Conservation (phyloP, 2,329 filamentous ascomycete species). For the Dichotomopilus funicola region DNA sequence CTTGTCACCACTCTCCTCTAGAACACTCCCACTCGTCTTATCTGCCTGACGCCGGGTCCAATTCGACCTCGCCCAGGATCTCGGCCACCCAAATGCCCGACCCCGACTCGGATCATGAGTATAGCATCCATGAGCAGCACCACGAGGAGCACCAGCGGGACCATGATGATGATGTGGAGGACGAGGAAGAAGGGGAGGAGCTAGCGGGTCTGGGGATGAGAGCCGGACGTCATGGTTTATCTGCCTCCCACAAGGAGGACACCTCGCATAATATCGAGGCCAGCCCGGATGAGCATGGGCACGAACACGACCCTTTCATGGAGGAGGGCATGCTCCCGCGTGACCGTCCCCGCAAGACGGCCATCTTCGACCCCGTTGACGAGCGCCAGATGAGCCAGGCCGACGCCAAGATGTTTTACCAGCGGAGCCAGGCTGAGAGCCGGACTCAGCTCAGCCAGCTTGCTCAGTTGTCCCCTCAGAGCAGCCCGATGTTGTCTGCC, state of each 20-base stretch:
- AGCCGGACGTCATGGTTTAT: no score
- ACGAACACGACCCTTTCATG: conserved; percentile 23
- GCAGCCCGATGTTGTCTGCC: conserved; percentile 38
- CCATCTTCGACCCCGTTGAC: conserved; percentile 87
- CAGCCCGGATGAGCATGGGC: conserved; percentile 3
- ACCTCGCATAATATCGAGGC: background rate
- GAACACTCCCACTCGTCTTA: conserved; percentile 25
- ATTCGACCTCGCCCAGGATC: conserved; percentile 32
- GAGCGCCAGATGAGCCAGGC: conserved; percentile 93
- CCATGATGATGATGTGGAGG: conserved; percentile 5
- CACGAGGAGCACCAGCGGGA: conserved; percentile 32
- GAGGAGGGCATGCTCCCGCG: conserved; percentile 54
- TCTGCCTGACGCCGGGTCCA: conserved; percentile 21
- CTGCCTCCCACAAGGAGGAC: no score
- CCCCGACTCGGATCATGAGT: conserved; percentile 34
- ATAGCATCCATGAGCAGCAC: conserved; percentile 26
- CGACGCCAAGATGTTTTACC: conserved; percentile 94
- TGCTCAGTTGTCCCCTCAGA: conserved; percentile 38
- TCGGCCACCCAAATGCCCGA: conserved; percentile 27
- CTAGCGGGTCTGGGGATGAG: no score
- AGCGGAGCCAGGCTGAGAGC: conserved; percentile 67
- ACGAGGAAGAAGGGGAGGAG: background rate
- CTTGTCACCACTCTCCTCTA: conserved; percentile 4
- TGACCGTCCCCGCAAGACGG: conserved; percentile 63
- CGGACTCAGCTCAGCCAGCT: conserved; percentile 32